These are phyloP conservation scores for Rhododendron henanense DNA, from an alignment of 148 eudicot species.

Conservation along the genomic window DNA sequence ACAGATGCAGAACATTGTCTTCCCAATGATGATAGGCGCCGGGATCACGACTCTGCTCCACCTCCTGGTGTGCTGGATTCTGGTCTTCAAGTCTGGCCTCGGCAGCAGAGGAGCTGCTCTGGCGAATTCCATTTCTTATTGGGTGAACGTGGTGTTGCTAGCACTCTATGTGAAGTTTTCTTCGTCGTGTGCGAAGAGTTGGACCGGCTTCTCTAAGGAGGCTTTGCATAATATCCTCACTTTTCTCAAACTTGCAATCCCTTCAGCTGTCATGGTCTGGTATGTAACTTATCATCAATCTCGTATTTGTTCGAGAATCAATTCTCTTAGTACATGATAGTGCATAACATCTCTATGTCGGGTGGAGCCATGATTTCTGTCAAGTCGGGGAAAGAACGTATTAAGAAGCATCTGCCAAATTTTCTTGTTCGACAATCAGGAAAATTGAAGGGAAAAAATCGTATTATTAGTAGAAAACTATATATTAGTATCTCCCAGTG, in stretches of 20 bases:
- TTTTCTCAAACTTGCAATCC: conserved; percentile 49
- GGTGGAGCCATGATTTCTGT: background rate
- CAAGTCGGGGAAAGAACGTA: background rate
- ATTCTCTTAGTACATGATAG: background rate
- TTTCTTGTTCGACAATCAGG: background rate
- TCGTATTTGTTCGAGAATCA: background rate
- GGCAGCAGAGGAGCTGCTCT: conserved; percentile 62
- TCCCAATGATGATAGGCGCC: conserved; percentile 59
- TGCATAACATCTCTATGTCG: background rate
- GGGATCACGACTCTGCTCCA: conserved; percentile 47
- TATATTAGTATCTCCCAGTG: background rate
- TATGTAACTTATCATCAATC: conserved; percentile 13
- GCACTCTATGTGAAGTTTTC: conserved; percentile 49
- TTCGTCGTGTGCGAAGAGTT: conserved; percentile 40
- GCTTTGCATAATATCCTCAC: conserved; percentile 23
- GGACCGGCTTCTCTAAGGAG: conserved; percentile 56
- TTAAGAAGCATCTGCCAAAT: background rate
- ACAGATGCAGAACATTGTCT: conserved; percentile 56
- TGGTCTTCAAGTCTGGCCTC: conserved; percentile 50
- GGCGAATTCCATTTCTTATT: conserved; percentile 56
- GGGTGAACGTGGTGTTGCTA: conserved; percentile 44
- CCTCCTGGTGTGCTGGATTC: conserved; percentile 44
- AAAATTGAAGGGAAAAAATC: background rate
- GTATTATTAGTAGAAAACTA: background rate
- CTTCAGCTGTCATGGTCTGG: conserved; percentile 59